Conservation (phyloP, 768 basidiomycete species). For the Trametes elegans region DNA sequence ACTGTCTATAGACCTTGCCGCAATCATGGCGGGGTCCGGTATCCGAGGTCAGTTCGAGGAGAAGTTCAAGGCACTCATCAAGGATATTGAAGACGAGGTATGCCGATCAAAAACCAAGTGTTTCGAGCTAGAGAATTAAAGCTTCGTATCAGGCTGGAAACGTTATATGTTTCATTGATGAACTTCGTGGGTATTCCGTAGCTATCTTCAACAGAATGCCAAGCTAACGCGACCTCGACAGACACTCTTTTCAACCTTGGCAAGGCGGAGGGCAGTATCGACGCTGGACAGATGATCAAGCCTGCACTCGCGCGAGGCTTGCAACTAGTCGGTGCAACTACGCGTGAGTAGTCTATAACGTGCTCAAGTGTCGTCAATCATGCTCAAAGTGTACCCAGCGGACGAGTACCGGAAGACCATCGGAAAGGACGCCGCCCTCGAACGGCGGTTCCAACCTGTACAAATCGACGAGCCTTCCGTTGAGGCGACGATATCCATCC, state of each 20-base stretch:
- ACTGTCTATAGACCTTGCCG: slow-evolving; percentile 78
- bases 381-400: slow-evolving; percentile 37
- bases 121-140: too few species aligned
- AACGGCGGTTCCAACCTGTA: slow-evolving; percentile 89
- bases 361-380: not conserved
- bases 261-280: slow-evolving; percentile 88
- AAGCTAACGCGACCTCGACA: slow-evolving; percentile 25
- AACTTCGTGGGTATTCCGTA: slow-evolving; percentile 67
- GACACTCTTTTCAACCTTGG: slow-evolving; percentile 85
- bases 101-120: too few species aligned
- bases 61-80: slow-evolving; percentile 87
- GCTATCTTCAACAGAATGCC: not conserved
- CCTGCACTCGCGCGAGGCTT: slow-evolving; percentile 85
- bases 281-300: slow-evolving; percentile 93
- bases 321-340: slow-evolving; percentile 88
- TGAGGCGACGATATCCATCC: slow-evolving; percentile 79
- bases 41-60: slow-evolving; percentile 93
- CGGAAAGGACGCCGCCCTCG: slow-evolving; percentile 87
- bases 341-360: slow-evolving; percentile 48
- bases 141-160: slow-evolving; percentile 47
- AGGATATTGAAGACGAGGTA: slow-evolving; percentile 85
- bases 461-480: slow-evolving; percentile 87
- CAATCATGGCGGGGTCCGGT: slow-evolving; percentile 86
- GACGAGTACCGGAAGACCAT: slow-evolving; percentile 93
- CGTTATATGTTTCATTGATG: slow-evolving; percentile 92